Conservation (phyloP, 2,329 filamentous ascomycete species). For the Monosporascus sp. region DNA sequence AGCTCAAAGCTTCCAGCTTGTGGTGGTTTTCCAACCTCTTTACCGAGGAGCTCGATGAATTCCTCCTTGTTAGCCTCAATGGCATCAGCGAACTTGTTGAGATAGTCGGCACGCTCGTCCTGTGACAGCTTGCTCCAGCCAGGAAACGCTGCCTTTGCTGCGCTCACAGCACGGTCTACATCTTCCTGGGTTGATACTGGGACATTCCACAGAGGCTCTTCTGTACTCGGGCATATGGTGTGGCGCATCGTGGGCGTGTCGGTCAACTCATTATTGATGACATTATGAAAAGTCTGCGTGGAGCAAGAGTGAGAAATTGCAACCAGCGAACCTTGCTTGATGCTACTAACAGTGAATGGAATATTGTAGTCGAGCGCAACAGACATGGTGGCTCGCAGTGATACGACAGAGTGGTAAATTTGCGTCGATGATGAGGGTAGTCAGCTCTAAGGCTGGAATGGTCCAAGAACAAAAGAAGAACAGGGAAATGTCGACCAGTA, state of each 20-base stretch:
- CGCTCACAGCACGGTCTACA: constrained; percentile 41
- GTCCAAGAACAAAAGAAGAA: too few species aligned
- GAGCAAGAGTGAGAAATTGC: background rate
- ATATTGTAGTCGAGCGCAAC: constrained; percentile 5
- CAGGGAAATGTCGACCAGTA: too few species aligned
- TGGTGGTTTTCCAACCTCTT: constrained; percentile 11
- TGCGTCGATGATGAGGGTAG: too few species aligned
- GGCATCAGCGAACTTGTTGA: constrained; percentile 1
- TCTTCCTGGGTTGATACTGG: constrained; percentile 41
- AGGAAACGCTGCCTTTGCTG: constrained; percentile 41
- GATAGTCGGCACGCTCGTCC: constrained; percentile 7
- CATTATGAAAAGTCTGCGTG: constrained; percentile 36
- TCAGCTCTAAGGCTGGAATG: too few species aligned
- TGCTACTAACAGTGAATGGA: constrained; percentile 5
- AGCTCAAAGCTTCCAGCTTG: constrained; percentile 10
- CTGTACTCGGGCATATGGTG: constrained; percentile 44
- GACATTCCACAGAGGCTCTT: constrained; percentile 40
- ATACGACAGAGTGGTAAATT: too few species aligned
- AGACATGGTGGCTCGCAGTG: background rate
- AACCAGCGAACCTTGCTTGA: background rate
- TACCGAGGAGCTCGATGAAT: constrained; percentile 6
- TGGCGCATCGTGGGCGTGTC: constrained; percentile 38
- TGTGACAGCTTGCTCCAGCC: constrained; percentile 28
- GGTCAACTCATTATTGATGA: constrained; percentile 43
- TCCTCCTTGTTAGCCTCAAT: constrained; percentile 9